Evolutionary conservation across 1,139 yeast genomes (phyloP).

Genomic region (Blastobotrys petasosporus): DNA sequence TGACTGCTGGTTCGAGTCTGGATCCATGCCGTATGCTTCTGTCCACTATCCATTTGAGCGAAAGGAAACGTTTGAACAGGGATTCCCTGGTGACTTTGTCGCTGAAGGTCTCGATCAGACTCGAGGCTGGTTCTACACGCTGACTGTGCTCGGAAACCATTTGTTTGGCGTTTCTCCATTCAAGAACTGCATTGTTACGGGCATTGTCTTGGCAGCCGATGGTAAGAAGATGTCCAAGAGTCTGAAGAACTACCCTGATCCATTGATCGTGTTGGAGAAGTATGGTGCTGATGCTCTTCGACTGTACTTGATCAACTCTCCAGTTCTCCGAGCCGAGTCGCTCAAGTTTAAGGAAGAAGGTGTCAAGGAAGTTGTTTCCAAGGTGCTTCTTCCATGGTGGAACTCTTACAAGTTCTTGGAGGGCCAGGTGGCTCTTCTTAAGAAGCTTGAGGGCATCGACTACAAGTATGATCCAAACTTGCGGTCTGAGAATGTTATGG

Average conservation of each 20-base stretch:
- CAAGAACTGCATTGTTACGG: conserved; percentile 91
- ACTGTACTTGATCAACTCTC: conserved; percentile 92
- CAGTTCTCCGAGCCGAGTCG: conserved; percentile 94
- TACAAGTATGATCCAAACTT: conserved; percentile 65
- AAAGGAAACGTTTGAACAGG: conserved; percentile 56
- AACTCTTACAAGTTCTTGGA: conserved; percentile 94
- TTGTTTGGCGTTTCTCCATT: conserved; percentile 89
- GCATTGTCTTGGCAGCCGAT: conserved; percentile 94
- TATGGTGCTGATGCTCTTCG: conserved; percentile 98
- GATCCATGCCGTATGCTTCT: conserved; percentile 98
- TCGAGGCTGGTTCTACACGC: conserved; percentile 99
- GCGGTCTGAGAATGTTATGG: conserved; percentile 83
- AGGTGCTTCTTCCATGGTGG: conserved; percentile 97
- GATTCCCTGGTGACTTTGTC: conserved; percentile 95
- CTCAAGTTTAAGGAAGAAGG: conserved; percentile 97
- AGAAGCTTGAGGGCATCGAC: conserved; percentile 65
- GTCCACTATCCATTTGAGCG: conserved; percentile 95
- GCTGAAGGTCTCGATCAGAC: conserved; percentile 99
- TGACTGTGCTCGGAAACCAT: conserved; percentile 93
- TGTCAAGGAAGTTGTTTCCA: conserved; percentile 93
- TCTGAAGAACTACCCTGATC: conserved; percentile 96
- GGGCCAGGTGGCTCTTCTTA: conserved; percentile 81
- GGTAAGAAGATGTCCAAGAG: conserved; percentile 99
- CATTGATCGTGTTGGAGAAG: conserved; percentile 67
- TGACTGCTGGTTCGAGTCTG: conserved; percentile 99